Percentiles rank a stretch among this genome's conserved stretches.
Evolutionary conservation across 2,329 filamentous ascomycete species (phyloP).

Genomic region (Chrysoporthe cubensis): DNA sequence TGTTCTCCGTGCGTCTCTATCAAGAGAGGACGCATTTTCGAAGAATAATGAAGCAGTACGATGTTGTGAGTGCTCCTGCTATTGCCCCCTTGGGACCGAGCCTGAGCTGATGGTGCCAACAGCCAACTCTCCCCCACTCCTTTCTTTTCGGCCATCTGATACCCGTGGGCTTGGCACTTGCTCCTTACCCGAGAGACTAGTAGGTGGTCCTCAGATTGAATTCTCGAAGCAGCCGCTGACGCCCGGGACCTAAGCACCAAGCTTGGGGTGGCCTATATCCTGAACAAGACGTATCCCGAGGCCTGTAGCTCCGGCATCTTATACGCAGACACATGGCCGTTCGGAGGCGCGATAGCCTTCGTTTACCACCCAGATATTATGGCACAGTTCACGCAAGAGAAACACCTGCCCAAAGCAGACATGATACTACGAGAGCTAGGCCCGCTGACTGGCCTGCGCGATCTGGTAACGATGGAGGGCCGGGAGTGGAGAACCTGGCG

Average conservation of each 20-base stretch:
- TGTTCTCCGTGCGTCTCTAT: conserved; percentile 9
- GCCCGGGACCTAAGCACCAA: background rate
- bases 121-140: conserved; percentile 42
- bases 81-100: too few species aligned
- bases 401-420: conserved; percentile 18
- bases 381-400: conserved; percentile 43
- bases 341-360: conserved; percentile 40
- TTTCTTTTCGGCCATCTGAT: conserved; percentile 39
- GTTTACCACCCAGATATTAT: conserved; percentile 43
- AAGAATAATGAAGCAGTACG: conserved; percentile 4
- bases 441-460: conserved; percentile 12
- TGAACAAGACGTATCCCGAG: conserved; percentile 37
- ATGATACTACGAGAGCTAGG: background rate
- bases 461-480: conserved; percentile 21
- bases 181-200: conserved; percentile 8
- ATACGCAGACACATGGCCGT: conserved; percentile 46
- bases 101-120: background rate
- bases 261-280: background rate
- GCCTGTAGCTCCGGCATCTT: conserved; percentile 35
- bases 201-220: background rate
- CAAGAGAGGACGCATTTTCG: conserved; percentile 10
- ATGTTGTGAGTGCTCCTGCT: conserved; percentile 1
- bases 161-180: conserved; percentile 7
- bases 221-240: background rate
- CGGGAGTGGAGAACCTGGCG: conserved; percentile 25